Conservation (phyloP, 768 basidiomycete species). For the Amyloporia xantha region DNA sequence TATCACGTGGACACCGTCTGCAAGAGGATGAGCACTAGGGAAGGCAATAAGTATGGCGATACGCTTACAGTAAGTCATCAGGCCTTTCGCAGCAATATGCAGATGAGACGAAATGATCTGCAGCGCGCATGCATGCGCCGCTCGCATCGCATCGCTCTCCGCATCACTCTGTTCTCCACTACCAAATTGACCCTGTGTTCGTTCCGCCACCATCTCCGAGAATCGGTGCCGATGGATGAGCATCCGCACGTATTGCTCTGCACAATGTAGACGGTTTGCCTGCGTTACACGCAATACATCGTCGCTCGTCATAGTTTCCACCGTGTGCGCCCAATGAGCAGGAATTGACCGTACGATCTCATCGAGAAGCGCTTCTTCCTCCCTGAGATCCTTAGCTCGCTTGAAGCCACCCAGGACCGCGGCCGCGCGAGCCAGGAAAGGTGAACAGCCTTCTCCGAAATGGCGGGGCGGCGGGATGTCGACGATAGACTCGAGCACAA, state of each 20-base stretch:
- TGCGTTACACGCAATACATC: constrained; percentile 90
- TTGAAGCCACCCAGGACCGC: constrained; percentile 57
- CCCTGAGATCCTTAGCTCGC: constrained; percentile 58
- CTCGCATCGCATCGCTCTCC: constrained; percentile 73
- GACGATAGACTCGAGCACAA: constrained; percentile 83
- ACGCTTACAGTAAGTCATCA: constrained; percentile 91
- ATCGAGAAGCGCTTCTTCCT: constrained; percentile 77
- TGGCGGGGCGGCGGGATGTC: constrained; percentile 70
- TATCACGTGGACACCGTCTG: constrained; percentile 92
- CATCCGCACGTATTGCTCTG: constrained; percentile 82
- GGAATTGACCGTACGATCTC: constrained; percentile 71
- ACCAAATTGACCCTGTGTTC: constrained; percentile 38
- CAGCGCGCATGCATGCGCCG: constrained; percentile 71
- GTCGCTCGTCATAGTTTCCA: constrained; percentile 74
- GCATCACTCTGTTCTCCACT: constrained; percentile 55
- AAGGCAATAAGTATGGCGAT: background rate
- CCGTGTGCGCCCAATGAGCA: constrained; percentile 70
- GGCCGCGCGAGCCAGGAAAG: constrained; percentile 74
- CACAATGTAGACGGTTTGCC: constrained; percentile 78
- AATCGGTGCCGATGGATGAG: constrained; percentile 87
- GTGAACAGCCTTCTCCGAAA: constrained; percentile 48
- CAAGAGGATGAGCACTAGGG: constrained; percentile 8
- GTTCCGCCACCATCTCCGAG: constrained; percentile 68
- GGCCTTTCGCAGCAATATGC: constrained; percentile 76
- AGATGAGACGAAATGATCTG: constrained; percentile 79